phyloP scores from a whole-genome alignment of 176 grass and related monocot genomes.

The Aegilops sharonensis region DNA sequence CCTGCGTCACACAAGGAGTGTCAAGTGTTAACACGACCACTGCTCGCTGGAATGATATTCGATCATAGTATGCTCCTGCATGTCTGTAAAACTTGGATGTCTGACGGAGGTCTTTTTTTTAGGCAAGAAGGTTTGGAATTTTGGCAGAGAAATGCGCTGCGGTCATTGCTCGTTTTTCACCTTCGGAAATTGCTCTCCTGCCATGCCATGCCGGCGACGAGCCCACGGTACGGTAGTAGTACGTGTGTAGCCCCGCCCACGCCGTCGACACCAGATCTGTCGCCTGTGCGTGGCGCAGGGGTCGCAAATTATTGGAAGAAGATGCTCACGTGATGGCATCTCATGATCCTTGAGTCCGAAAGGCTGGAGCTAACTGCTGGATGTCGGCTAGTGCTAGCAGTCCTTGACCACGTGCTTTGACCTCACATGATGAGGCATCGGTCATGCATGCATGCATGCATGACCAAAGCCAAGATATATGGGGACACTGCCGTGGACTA shows the following conservation, averaged over 20 bases:
- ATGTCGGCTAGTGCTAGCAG: not conserved
- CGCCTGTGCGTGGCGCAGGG: not conserved
- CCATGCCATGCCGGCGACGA: not conserved
- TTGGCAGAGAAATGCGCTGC: not conserved
- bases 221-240: not conserved
- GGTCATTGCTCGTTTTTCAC: not conserved
- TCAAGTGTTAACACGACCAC: too few species aligned
- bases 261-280: not conserved
- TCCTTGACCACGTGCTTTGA: constrained; percentile 5
- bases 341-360: not conserved
- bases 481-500: not conserved
- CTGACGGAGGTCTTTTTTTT: not conserved
- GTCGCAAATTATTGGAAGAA: not conserved
- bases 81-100: not conserved
- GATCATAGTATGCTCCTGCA: too few species aligned
- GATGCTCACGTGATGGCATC: not conserved
- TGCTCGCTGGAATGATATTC: too few species aligned
- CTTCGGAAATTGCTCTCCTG: not conserved
- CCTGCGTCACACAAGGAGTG: constrained; percentile 20
- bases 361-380: not conserved
- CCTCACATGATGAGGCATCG: not conserved
- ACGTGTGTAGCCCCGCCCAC: not conserved
- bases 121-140: not conserved
- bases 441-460: too few species aligned
- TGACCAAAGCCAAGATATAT: too few species aligned